A percentile compares a stretch with the other conserved stretches of the same genome.
phyloP scores from a whole-genome alignment of 2,329 filamentous ascomycete species.

The Allantophomopsis cytisporea region DNA sequence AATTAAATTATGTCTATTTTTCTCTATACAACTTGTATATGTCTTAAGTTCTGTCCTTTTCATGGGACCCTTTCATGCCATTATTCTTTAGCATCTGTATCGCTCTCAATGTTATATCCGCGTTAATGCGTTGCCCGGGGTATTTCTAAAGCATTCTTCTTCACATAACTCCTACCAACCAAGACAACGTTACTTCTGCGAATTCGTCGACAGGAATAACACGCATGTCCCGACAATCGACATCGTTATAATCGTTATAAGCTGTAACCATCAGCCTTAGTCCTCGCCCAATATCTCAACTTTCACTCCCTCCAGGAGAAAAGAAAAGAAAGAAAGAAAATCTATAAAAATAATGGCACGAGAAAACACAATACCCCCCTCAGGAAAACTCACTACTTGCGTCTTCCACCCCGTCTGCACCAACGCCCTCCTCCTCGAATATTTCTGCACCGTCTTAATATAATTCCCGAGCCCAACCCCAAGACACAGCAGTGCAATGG shows the following conservation, averaged over 20 bases:
- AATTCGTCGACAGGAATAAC: constrained; percentile 37
- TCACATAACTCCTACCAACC: no score
- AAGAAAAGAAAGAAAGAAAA: neutral
- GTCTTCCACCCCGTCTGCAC: constrained; percentile 94
- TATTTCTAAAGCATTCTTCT: no score
- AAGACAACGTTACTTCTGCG: constrained; percentile 5
- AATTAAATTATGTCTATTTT: no score
- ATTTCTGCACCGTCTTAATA: constrained; percentile 68
- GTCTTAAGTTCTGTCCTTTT: no score
- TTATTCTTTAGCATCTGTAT: no score
- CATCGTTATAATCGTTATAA: constrained; percentile 46
- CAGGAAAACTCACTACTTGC: constrained; percentile 45
- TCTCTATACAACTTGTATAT: no score
- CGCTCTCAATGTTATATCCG: no score
- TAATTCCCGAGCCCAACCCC: constrained; percentile 75
- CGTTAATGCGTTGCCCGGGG: no score
- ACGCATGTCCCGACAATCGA: constrained; percentile 54
- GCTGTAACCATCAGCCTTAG: constrained; percentile 21
- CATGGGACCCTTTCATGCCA: no score
- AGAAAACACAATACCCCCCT: neutral
- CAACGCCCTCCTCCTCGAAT: constrained; percentile 63
- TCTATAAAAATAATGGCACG: neutral
- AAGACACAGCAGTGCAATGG: constrained; percentile 65
- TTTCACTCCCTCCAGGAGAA: neutral
- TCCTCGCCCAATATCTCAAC: no score